Evolutionary conservation across 1,139 yeast species (phyloP).

Genomic region (Candida sp.): DNA sequence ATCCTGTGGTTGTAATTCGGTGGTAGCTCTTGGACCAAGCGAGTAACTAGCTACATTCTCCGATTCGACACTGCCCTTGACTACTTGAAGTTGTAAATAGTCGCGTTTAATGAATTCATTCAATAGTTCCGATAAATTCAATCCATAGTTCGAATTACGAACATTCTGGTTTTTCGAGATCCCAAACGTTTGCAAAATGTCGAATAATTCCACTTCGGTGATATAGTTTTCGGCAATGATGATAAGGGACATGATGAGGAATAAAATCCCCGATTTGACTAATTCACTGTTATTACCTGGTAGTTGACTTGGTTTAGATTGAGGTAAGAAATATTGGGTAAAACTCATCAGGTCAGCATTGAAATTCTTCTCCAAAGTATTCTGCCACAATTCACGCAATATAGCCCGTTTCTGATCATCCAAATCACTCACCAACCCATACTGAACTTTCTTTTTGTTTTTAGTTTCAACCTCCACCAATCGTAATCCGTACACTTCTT

Average conservation of each 20-base stretch:
- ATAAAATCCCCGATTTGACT: slow-evolving; percentile 26
- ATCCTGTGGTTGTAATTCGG: slow-evolving; percentile 31
- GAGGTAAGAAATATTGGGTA: slow-evolving; percentile 16
- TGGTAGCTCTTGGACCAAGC: slow-evolving; percentile 31
- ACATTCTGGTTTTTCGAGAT: slow-evolving; percentile 18
- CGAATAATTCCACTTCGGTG: slow-evolving; percentile 22
- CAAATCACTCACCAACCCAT: slow-evolving; percentile 18
- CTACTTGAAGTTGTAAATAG: slow-evolving; percentile 22
- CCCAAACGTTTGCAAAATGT: slow-evolving; percentile 25
- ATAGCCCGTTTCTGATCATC: slow-evolving; percentile 16
- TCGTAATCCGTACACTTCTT: slow-evolving; percentile 27
- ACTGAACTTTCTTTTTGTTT: slow-evolving; percentile 10
- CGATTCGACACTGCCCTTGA: slow-evolving; percentile 10
- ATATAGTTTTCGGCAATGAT: slow-evolving; percentile 33
- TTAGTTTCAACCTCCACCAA: slow-evolving; percentile 17
- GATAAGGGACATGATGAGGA: slow-evolving; percentile 24
- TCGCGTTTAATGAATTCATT: slow-evolving; percentile 29
- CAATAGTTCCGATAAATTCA: slow-evolving; percentile 22
- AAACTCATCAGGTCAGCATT: slow-evolving; percentile 6
- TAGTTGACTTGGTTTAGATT: slow-evolving; percentile 7
- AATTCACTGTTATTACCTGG: slow-evolving; percentile 24
- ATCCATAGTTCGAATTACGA: slow-evolving; percentile 21
- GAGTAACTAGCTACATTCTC: slow-evolving; percentile 20
- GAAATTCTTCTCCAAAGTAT: slow-evolving; percentile 3
- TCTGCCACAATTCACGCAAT: slow-evolving; percentile 20